Base-by-base conservation (phyloP, 1,139 yeast species). In the Pichia sp. region DNA sequence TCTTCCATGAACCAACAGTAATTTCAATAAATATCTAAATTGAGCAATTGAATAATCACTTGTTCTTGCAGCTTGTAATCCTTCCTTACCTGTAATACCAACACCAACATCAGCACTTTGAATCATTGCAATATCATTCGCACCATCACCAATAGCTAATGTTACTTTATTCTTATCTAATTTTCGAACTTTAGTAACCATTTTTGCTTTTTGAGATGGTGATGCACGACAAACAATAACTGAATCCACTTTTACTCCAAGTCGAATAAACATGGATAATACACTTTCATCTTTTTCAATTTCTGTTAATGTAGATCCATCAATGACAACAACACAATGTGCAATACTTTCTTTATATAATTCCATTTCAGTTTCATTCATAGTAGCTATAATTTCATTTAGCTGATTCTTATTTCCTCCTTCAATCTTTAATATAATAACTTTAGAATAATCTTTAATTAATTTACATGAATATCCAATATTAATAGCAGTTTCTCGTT, bases 121-220 rank as follows among this genome's bases (percentile, higher is more conserved):
- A 49, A 91, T 91, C 99, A 91, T 91, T 3, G 98, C 97, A 60
- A 91, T 88, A 62, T 91, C 99, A 59, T 91, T 91, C 1, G 99
- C 98, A 53, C 99, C 99, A 65, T 91, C 99, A n/a, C 98, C 99
- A 57, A 93, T 86, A 0, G 98, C 98, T 47, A 93, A 69, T 0
- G 96, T 87, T 6, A 91, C 96, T 23, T 85, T 70, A 8, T 68
- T 65, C 40, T 71, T 78, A 50, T 81, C 74, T 48, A 82, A 65
- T 23, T 70, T 67, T 40, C 97, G 72, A 14, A 93, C 87, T 20
- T 81, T 74, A 28, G 76, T 65, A 2, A 91, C 97, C 86, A 93
- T 81, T 31, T 76, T 70, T 0, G 97, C 96, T 63, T 91, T 91
- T 61, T 91, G 99, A 0, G 96, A 80, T 0, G 99, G 99, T 15